Evolutionary conservation across 139 green algal species (phyloP), one percentile per base, ranked within the genome.

Genomic region (Tetradesmus obliquus): DNA sequence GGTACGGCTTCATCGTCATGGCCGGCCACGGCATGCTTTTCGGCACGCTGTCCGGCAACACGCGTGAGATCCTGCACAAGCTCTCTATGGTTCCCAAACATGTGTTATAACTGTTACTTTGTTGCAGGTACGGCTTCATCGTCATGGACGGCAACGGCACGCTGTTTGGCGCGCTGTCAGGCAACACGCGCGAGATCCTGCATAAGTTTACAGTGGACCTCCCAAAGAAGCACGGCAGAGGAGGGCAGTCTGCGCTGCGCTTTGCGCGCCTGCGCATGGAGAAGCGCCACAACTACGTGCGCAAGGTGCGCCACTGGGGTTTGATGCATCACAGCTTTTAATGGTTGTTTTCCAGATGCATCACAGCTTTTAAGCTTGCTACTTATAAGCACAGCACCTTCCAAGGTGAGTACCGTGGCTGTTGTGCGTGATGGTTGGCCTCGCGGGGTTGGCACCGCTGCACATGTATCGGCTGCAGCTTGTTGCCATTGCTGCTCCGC

Each of bases 1-100:
- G 96, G 95, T 99, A 99, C 90, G 98, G 98, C n/a, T 99, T 99
- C 95, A 99, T 99, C 86, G 95, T 99, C 32, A 99, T 99, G 98
- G 98, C 99, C 88, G 98, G 98, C 55, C 99, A 99, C 93, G 98
- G 98, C 45, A 96, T 94, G 22, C 93, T 99, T 84, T 99, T 98
- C 95, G 98, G 98, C 88, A 99, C 98, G 3, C 94, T 99, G 87
- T 96, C 86, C 53, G 98, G 98, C 55, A 99, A 99, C 96, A 98
- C 96, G 17, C 95, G 98, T 3, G 98, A 99, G 88, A 94, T 99
- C 13, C 90, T 99, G 82, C 97, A 99, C 96, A 99, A 99, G 93
- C 98, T 99, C 94, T 87, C 88, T 45, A 45, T 45, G 32, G 32
- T 45, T 45, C 32, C 32, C 32, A 45, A 76, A 76, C 66, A 24